These are phyloP conservation scores for Pythium sukuiense DNA, from an alignment of 352 stramenopile genomes.

Conservation along the genomic window DNA sequence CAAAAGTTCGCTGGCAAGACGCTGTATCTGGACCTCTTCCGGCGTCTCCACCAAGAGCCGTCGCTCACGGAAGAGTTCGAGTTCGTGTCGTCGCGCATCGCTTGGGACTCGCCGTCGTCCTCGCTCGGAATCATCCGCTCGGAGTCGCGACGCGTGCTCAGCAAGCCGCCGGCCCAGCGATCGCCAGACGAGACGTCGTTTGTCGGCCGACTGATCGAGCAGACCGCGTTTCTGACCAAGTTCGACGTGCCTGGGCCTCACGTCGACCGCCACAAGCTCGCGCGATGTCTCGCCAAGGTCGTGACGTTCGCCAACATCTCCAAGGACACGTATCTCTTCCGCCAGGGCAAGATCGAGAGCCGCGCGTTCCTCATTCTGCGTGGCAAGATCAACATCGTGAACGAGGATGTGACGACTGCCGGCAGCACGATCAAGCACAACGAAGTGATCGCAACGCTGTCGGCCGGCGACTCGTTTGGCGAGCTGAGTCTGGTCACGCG, in stretches of 20 bases:
- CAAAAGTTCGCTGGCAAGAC: conserved; percentile 79
- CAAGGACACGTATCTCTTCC: conserved; percentile 59
- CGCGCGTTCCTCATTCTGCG: conserved; percentile 79
- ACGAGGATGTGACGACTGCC: conserved; percentile 53
- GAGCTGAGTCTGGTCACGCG: conserved; percentile 72
- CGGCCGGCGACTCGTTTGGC: conserved; percentile 66
- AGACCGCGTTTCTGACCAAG: conserved; percentile 60
- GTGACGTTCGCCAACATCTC: conserved; percentile 53
- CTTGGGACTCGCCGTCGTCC: conserved; percentile 53
- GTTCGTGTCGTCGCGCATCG: conserved; percentile 51
- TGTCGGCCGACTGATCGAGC: conserved; percentile 57
- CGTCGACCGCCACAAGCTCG: conserved; percentile 52
- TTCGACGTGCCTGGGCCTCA: conserved; percentile 51
- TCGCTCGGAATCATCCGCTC: conserved; percentile 69
- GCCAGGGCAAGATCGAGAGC: conserved; percentile 72
- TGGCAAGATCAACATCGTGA: conserved; percentile 77
- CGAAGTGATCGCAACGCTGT: conserved; percentile 68
- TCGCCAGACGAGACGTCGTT: conserved; percentile 51
- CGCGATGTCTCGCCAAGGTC: conserved; percentile 46
- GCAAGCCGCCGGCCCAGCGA: conserved; percentile 33
- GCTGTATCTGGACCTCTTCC: conserved; percentile 68
- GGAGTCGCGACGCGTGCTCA: conserved; percentile 65
- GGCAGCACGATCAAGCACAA: conserved; percentile 40
- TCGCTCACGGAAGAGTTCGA: conserved; percentile 52
- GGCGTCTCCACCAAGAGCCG: conserved; percentile 60